Base-by-base conservation (phyloP, 176 grass and related monocot genomes). In the Hyparrhenia diplandra region DNA sequence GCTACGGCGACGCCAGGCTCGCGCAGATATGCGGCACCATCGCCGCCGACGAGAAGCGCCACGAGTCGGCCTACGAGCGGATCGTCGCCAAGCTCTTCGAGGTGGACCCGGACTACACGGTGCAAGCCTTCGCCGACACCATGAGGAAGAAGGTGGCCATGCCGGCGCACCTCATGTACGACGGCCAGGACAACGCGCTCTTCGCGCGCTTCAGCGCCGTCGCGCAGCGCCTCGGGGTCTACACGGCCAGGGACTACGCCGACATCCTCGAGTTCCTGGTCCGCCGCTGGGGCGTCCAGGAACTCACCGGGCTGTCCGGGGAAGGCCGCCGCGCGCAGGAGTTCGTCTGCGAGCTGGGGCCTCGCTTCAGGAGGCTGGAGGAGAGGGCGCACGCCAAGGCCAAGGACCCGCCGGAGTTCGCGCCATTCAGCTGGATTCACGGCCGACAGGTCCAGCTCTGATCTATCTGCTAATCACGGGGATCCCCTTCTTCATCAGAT, bases 231-330 rank as follows among this genome's bases (percentile, higher is more conserved):
- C 13, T 83, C 0, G 85, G 85, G 0, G 67, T 87, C 2, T 87
- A 78, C 74, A 87, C 85, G 10, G 73, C 67, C 65, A 55, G 34
- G 42, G 80, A 87, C 66, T 87, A 87, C 74, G 80, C 57, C 7
- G 80, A 71, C 20, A 87, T 87, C 73, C 57, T 87, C 43, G 80
- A 87, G 70, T 86, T 81, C 70, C 62, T 86, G 3, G 84, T 86
- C 27, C 20, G 35, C 0, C 62, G 86, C 1, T 83, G 86, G 80
- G 30, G 51, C 6, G 74, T 88, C 43, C 57, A 13, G 0, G 57
- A 65, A 0, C 86, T 83, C 36, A 41, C 34, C 3, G 86, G 74
- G 28, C 57, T 87, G 5, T 87, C 85, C 17, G 80, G 66, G 2
- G 73, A 87, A 20, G 86, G 86, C 1, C 58, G 86, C 0, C 65